Percentiles rank a stretch among this genome's conserved stretches.
These are phyloP conservation scores for Podospora didyma DNA, from an alignment of 495 filamentous ascomycete genomes.

Conservation along the genomic window DNA sequence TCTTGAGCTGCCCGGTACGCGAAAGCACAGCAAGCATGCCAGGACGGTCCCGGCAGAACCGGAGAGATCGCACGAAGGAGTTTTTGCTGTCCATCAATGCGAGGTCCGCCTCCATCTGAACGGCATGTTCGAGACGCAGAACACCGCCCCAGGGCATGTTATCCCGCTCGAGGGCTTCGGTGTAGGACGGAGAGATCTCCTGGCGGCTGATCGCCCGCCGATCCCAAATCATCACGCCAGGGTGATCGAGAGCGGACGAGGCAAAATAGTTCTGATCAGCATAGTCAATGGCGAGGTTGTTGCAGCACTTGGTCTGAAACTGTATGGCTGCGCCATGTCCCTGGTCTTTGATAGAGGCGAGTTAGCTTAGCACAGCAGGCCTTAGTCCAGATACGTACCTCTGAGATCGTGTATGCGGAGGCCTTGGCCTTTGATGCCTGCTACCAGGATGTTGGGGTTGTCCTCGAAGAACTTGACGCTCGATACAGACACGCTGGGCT, in stretches of 20 bases:
- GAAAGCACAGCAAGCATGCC: slow-evolving; percentile 74
- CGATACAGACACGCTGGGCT: slow-evolving; percentile 80
- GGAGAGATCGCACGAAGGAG: slow-evolving; percentile 67
- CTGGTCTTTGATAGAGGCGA: slow-evolving; percentile 12
- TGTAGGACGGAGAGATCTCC: slow-evolving; percentile 39
- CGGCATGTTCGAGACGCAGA: slow-evolving; percentile 63
- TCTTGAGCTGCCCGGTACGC: slow-evolving; percentile 72
- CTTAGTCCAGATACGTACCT: slow-evolving; percentile 47
- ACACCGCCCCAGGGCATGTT: slow-evolving; percentile 54
- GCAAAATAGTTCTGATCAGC: slow-evolving; percentile 92
- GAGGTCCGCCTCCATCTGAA: slow-evolving; percentile 45
- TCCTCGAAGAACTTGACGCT: slow-evolving; percentile 89
- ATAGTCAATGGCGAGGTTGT: slow-evolving; percentile 87
- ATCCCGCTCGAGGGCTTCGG: slow-evolving; percentile 44
- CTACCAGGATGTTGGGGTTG: slow-evolving; percentile 76
- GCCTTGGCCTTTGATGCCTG: slow-evolving; percentile 79
- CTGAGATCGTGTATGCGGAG: slow-evolving; percentile 87
- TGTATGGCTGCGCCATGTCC: slow-evolving; percentile 41
- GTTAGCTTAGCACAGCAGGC: not conserved
- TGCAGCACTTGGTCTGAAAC: slow-evolving; percentile 78
- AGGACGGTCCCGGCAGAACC: slow-evolving; percentile 70
- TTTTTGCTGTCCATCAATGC: slow-evolving; percentile 42
- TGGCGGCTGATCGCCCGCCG: slow-evolving; percentile 59
- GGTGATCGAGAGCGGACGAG: slow-evolving; percentile 66
- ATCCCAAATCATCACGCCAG: slow-evolving; percentile 86